phyloP scores from a whole-genome alignment of 345 rosid species.

The Populus simonii region DNA sequence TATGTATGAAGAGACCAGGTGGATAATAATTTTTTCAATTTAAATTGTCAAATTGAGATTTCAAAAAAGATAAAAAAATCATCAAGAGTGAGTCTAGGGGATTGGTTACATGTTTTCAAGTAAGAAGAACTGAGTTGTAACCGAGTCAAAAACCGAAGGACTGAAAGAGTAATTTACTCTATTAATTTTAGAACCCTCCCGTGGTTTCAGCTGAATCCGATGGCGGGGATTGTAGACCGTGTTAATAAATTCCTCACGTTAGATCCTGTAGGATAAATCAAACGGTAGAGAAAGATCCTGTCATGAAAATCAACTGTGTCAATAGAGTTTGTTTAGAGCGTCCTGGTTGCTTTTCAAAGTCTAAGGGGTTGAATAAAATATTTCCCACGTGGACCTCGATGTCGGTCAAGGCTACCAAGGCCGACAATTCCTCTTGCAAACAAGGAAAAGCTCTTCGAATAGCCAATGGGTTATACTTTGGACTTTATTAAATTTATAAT shows the following conservation, averaged over 20 bases:
- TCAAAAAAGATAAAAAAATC: too few relatives aligned
- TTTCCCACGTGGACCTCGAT: not conserved
- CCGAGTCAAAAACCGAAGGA: not conserved
- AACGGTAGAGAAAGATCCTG: too few relatives aligned
- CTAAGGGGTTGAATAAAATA: not conserved
- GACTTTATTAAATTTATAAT: too few relatives aligned
- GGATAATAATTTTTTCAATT: too few relatives aligned
- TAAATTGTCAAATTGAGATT: not conserved
- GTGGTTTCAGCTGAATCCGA: not conserved
- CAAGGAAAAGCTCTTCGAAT: too few relatives aligned
- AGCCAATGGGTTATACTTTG: too few relatives aligned
- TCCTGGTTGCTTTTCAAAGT: not conserved
- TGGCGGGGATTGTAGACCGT: not conserved
- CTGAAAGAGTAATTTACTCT: not conserved
- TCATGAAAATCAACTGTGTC: not conserved
- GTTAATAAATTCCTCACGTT: not conserved
- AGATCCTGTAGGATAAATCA: not conserved
- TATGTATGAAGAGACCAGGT: too few relatives aligned
- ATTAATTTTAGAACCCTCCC: not conserved
- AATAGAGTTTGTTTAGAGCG: not conserved
- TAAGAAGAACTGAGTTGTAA: not conserved
- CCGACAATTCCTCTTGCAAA: too few relatives aligned
- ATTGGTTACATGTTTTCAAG: not conserved
- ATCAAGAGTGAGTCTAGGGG: not conserved
- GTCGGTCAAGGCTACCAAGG: too few relatives aligned